These are phyloP conservation scores for Sambucus nigra DNA, from an alignment of 129 eudicot genomes.

Conservation along the genomic window DNA sequence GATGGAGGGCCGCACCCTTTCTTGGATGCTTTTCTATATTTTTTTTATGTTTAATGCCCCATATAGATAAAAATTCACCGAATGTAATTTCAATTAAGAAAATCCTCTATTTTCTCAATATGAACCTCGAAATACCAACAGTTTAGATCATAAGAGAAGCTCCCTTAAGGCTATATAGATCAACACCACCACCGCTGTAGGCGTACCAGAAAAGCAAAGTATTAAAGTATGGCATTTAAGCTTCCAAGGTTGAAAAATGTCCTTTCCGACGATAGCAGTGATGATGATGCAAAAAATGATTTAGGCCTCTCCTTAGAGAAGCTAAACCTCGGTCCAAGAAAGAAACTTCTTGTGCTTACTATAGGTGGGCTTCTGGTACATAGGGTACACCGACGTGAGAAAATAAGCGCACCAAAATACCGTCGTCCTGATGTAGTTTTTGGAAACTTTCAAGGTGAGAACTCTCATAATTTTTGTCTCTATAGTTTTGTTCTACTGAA, in stretches of 20 bases:
- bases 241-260: constrained; percentile 10
- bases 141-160: too few species aligned
- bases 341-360: constrained; percentile 48
- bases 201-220: too few species aligned
- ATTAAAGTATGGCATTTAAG: constrained; percentile 16
- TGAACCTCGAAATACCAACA: too few species aligned
- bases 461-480: not conserved
- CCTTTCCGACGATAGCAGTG: not conserved
- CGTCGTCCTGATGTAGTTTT: constrained; percentile 15
- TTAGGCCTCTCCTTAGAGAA: constrained; percentile 27
- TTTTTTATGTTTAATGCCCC: too few species aligned
- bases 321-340: constrained; percentile 30
- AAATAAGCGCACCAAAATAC: constrained; percentile 8
- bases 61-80: too few species aligned
- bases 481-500: not conserved
- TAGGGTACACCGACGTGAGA: constrained; percentile 18
- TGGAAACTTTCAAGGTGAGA: constrained; percentile 19
- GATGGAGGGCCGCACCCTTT: too few species aligned
- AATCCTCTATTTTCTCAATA: too few species aligned
- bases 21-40: too few species aligned
- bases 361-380: constrained; percentile 33
- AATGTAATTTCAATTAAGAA: too few species aligned
- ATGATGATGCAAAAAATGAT: not conserved
- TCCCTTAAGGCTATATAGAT: too few species aligned
- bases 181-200: too few species aligned